phyloP scores from a whole-genome alignment of 495 filamentous ascomycete genomes.

The Xylaria sp. region DNA sequence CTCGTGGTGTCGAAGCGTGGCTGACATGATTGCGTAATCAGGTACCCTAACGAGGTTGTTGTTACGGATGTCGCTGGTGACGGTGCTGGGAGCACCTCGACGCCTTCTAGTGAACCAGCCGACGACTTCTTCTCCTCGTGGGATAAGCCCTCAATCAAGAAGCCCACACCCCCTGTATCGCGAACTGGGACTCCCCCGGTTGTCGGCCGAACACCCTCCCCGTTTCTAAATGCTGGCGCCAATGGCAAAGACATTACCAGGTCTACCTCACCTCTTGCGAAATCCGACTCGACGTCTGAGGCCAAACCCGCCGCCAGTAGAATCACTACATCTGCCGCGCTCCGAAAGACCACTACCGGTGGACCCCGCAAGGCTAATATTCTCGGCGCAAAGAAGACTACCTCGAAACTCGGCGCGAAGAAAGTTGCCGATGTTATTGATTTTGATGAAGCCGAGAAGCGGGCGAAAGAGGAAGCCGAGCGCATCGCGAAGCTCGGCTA shows the following conservation, averaged over 20 bases:
- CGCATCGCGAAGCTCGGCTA: slow-evolving; percentile 98
- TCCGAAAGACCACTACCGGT: slow-evolving; percentile 71
- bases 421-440: slow-evolving; percentile 85
- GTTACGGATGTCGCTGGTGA: slow-evolving; percentile 76
- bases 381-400: slow-evolving; percentile 84
- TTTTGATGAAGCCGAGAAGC: slow-evolving; percentile 96
- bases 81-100: slow-evolving; percentile 65
- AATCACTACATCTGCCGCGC: slow-evolving; percentile 73
- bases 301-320: slow-evolving; percentile 65
- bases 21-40: slow-evolving; percentile 47
- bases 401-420: slow-evolving; percentile 85
- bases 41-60: slow-evolving; percentile 85
- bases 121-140: slow-evolving; percentile 99
- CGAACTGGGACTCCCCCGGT: slow-evolving; percentile 89
- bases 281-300: slow-evolving; percentile 56
- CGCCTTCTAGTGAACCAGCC: slow-evolving; percentile 76
- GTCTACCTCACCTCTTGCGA: slow-evolving; percentile 80
- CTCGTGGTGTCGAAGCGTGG: slow-evolving; percentile 7
- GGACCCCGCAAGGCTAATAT: slow-evolving; percentile 81
- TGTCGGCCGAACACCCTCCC: slow-evolving; percentile 82
- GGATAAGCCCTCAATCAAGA: slow-evolving; percentile 98
- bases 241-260: slow-evolving; percentile 75
- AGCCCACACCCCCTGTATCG: slow-evolving; percentile 91
- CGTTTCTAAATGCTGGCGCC: slow-evolving; percentile 77
- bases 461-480: slow-evolving; percentile 96